Evolutionary conservation across 2,329 filamentous ascomycete species (phyloP), one percentile per base, ranked within the genome.

Genomic region (Clonostachys sp.): DNA sequence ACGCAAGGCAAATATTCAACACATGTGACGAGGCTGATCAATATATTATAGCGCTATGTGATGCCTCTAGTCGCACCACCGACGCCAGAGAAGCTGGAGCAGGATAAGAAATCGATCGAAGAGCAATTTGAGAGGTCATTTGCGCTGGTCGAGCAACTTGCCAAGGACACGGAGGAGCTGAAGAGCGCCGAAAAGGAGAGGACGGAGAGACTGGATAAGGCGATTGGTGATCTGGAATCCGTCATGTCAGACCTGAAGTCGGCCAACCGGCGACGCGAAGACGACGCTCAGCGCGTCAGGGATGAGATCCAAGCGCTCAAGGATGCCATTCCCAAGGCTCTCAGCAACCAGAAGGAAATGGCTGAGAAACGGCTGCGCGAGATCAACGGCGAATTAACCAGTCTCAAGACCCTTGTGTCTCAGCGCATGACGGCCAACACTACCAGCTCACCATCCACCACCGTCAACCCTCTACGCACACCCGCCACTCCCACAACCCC

Each of bases 71-170:
- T 99, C 51, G 86, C 91, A 12, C 95, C 94, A 5, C 94, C 94
- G 2, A 99, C 94, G 2, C 89, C 91, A 10, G 91, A 95, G 48
- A 91, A 95, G 61, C 76, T 99, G 10, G 90, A 96, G 61, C 87
- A 95, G 64, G 94, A 99, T 66, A 99, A 99, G 69, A 83, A 89
- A 52, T 82, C 83, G 38, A 91, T 99, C 49, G 91, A 97, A 64
- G 91, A 91, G 53, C 87, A 92, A 50, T 99, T 99, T 66, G 88
- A 94, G 57, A 89, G 88, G 59, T 90, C 92, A 3, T 99, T 99
- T 64, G 77, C 86, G 16, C 79, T 97, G 13, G 84, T 99, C 12
- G 94, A 99, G 50, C 94, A 97, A 62, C 80, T 99, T 2, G 83
- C 89, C 36, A 88, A 89, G 57, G 95, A 99, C 64, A 99, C 94